Evolutionary conservation across 2,329 filamentous ascomycete species (phyloP), one percentile per base, ranked within the genome.

Genomic region (Penicillium olsonii): DNA sequence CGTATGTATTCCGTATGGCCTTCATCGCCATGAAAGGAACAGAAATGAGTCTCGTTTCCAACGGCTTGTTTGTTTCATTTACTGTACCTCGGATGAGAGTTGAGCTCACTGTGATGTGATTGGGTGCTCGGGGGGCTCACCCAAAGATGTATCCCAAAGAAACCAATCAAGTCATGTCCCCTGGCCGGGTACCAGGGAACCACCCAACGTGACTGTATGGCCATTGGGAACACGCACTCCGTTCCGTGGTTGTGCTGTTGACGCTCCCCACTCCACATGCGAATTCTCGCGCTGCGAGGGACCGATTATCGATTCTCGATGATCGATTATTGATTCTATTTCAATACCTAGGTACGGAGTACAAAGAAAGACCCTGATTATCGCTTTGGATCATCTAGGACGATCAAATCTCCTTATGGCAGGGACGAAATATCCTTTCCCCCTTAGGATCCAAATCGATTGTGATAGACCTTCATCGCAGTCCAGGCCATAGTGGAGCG

Each of bases 401-500:
- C 2, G 14, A n/a, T 31, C 29, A 31, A n/a, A n/a, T 31, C 29
- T 31, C 29, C n/a, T 6, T n/a, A 31, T 31, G 14, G 14, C n/a
- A n/a, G 7, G 29, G 27, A 29, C 27, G 27, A 11, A 29, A 11
- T 29, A 29, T 4, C 12, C 10, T 29, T 29, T 11, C 27, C 12
- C 22, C 22, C 8, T 4, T 5, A n/a, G 5, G 17, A 1, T 19
- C 17, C 27, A 26, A 29, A 20, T 24, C 6, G 26, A 11, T 37
- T 45, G 40, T 39, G 26, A 45, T 20, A 34, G 18, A 22, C 37
- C 19, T 26, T 41, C 29, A 44, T 54, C 24, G 19, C n/a, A 42
- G 42, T 53, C 52, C 45, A 53, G 50, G 39, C 52, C 46, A 24
- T 45, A 27, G 52, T 55, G 52, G 52, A 45, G 39, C 35, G 15